Base-by-base conservation (phyloP, 2,329 filamentous ascomycete genomes). In the Leptodontidium sp. region DNA sequence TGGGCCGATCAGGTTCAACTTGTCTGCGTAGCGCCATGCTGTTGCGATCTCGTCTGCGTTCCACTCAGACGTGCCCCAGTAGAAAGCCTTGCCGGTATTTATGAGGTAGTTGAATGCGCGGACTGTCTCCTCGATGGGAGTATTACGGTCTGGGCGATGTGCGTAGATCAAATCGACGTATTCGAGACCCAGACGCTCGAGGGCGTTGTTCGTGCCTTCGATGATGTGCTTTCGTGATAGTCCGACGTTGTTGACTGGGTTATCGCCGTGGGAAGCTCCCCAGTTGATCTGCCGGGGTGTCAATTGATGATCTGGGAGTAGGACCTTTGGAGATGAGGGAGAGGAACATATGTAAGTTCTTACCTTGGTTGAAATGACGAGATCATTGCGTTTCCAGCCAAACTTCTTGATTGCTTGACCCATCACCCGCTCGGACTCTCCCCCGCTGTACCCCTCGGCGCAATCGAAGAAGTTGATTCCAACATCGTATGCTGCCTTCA, bases 41-140 rank as follows among this genome's bases (percentile, higher is more conserved):
- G 87, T 84, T 6, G 86, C 84, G 75, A 91, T 91, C 80, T 91
- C 88, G 68, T 86, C 85, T 53, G 89, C 87, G 69, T 83, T 84
- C 89, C 89, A 91, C 78, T 91, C 88, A 0, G 87, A 90, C 0
- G 89, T 91, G 52, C 89, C 89, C 89, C 89, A 91, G 82, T 91
- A 91, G 71, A 92, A 87, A 2, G 88, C 87, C 80, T 91, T 89
- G 72, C 90, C 90, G 0, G 83, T 84, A 78, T 88, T 83, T 77
- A 93, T 91, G 64, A 92, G 80, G 78, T 91, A 84, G 82, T 91
- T 91, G 82, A 93, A 92, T 47, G 77, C 84, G 72, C 83, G 84
- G 64, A 91, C 88, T 50, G 88, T 86, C 79, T 90, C 88, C 78
- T 86, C 86, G 83, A 89, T 88, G 2, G 86, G 86, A 1, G 87